Evolutionary conservation across 345 rosid species (phyloP), one percentile per base, ranked within the genome.

Genomic region (Jatropha curcas): DNA sequence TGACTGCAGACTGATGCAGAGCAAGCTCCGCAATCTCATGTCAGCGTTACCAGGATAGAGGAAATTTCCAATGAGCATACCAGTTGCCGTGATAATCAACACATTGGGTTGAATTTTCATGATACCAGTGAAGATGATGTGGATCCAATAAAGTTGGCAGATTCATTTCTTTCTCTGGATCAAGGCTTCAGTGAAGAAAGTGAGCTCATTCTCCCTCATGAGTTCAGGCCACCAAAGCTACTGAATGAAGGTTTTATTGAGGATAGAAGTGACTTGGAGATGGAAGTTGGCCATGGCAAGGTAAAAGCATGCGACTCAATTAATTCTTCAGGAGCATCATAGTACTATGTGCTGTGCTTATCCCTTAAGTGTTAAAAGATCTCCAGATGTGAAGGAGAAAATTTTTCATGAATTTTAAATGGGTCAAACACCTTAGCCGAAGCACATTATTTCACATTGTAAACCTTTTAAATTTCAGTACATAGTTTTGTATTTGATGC

Each of bases 201-300:
- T 20, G 39, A 17, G 4, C 10, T 43, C 58, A 39, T 60, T 67
- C 53, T 0, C 68, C 45, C 3, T 37, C 24, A 41, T 78, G 70
- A 33, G 48, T 48, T 62, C 71, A 76, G 6, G 43, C 74, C 82
- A 27, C 7, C 56, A 56, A 70, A 71, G 43, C 74, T 81, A 27
- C 7, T 51, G 56, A 70, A 71, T 41, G 63, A 71, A 52, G 50
- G 39, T 48, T 64, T 51, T 51, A 17, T 2, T 45, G 71, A 46
- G 25, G 33, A 46, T 60, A 65, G 74, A 72, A 68, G 77, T 41
- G 72, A 71, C n/a, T 22, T 14, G 1, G 71, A 45, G 46, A 41
- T 58, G 34, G 67, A 75, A 65, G 13, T 3, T 12, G 1, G 2
- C 56, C 25, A 71, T 62, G n/a, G 37, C 24, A 57, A 60, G 78